Evolutionary conservation across 2,329 filamentous ascomycete genomes (phyloP).

Genomic region (Hirsutella minnesotensis): DNA sequence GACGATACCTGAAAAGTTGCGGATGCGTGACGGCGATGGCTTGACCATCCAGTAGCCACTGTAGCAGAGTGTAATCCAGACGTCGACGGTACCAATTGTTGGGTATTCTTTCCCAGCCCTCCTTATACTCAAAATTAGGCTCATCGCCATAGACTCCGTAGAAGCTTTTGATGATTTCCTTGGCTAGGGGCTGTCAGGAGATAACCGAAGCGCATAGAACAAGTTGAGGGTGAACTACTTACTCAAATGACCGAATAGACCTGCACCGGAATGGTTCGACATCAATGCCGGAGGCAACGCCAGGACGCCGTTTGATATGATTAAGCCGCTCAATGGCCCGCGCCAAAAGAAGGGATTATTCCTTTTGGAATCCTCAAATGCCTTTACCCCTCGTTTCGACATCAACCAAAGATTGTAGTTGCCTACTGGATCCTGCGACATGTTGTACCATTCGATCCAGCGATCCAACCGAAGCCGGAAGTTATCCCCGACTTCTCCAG

Average conservation of each 20-base stretch:
- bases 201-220: no score
- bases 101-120: background rate
- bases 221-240: no score
- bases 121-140: background rate
- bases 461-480: background rate
- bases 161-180: background rate
- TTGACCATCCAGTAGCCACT: background rate
- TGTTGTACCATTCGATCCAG: slow-evolving; percentile 1
- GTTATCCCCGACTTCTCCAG: background rate
- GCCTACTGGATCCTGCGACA: background rate
- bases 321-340: background rate
- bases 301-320: background rate
- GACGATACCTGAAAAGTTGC: background rate
- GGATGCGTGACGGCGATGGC: background rate
- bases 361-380: background rate
- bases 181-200: background rate
- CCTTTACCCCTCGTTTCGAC: background rate
- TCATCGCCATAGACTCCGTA: background rate
- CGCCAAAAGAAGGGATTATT: slow-evolving; percentile 1
- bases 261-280: background rate
- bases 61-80: background rate
- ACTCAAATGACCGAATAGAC: background rate
- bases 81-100: background rate
- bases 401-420: background rate
- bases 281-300: background rate